Percentiles rank a stretch among this genome's conserved stretches.
phyloP scores from a whole-genome alignment of 2,329 filamentous ascomycete species.

The Fusarium chaquense region DNA sequence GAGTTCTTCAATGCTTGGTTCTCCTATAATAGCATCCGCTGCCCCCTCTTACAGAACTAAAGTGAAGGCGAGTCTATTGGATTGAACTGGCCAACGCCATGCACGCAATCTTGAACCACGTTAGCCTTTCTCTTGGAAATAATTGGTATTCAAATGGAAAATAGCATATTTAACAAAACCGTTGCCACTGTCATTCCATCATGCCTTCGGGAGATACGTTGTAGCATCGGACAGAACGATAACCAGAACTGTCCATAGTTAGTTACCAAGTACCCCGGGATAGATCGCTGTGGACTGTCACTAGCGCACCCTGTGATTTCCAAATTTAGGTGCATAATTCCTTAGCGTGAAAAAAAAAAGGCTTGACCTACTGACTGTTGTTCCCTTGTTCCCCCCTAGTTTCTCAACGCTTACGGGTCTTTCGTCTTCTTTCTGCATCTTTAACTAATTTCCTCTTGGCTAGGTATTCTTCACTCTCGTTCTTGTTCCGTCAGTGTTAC shows the following conservation, averaged over 20 bases:
- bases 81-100: neutral
- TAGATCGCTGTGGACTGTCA: slow-evolving; percentile 12
- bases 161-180: neutral
- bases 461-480: slow-evolving; percentile 24
- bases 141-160: too few relatives aligned
- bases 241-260: neutral
- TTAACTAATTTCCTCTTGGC: slow-evolving; percentile 15
- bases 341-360: slow-evolving; percentile 24
- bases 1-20: too few relatives aligned
- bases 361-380: slow-evolving; percentile 14
- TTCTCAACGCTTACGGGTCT: slow-evolving; percentile 25
- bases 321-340: slow-evolving; percentile 28
- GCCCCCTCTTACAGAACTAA: neutral
- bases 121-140: neutral
- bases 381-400: slow-evolving; percentile 27
- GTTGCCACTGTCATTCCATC: neutral
- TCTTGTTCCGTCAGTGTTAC: slow-evolving; percentile 3
- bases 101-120: neutral
- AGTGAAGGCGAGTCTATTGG: neutral
- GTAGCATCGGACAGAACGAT: neutral
- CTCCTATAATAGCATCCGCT: too few relatives aligned
- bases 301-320: slow-evolving; percentile 25
- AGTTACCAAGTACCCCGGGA: slow-evolving; percentile 10
- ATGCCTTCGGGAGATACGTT: neutral
- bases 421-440: slow-evolving; percentile 15